Conservation (phyloP, 495 filamentous ascomycete species). For the Hyphodiscus hymeniophilus region DNA sequence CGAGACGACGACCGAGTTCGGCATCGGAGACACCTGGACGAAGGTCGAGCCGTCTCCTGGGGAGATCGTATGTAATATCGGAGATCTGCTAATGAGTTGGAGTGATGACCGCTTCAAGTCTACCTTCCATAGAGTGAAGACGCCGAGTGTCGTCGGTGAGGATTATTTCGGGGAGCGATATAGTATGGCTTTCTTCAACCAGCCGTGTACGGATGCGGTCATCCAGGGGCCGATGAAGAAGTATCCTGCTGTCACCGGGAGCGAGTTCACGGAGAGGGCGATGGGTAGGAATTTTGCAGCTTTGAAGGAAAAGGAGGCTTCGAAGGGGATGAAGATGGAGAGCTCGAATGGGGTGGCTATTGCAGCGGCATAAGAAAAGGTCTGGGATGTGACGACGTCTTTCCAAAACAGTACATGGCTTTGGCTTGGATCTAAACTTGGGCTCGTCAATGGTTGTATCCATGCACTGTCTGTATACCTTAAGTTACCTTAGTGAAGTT, state of each 20-base stretch:
- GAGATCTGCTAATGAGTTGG: slow-evolving; percentile 59
- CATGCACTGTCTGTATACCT: too few species aligned
- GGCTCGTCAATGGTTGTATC: too few species aligned
- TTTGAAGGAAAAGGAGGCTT: slow-evolving; percentile 29
- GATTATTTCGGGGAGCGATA: slow-evolving; percentile 54
- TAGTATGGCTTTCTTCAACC: slow-evolving; percentile 60
- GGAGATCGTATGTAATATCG: slow-evolving; percentile 61
- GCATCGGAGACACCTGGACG: slow-evolving; percentile 53
- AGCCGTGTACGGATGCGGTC: slow-evolving; percentile 49
- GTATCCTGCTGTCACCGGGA: slow-evolving; percentile 50
- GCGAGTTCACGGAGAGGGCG: slow-evolving; percentile 48
- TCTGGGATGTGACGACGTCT: too few species aligned
- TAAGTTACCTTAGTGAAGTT: too few species aligned
- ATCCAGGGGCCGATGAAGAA: slow-evolving; percentile 55
- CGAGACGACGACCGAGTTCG: slow-evolving; percentile 52
- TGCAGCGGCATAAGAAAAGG: neutral
- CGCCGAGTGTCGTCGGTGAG: slow-evolving; percentile 35
- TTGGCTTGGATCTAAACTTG: too few species aligned
- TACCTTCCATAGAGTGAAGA: slow-evolving; percentile 55
- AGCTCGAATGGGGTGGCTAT: neutral
- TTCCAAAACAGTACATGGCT: too few species aligned
- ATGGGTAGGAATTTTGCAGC: slow-evolving; percentile 51
- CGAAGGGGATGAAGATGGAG: slow-evolving; percentile 4
- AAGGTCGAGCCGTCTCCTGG: slow-evolving; percentile 46
- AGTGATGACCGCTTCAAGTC: slow-evolving; percentile 63